Evolutionary conservation across 2,329 filamentous ascomycete species (phyloP), one percentile per base, ranked within the genome.

Genomic region (Sarocladiaceae sp.): DNA sequence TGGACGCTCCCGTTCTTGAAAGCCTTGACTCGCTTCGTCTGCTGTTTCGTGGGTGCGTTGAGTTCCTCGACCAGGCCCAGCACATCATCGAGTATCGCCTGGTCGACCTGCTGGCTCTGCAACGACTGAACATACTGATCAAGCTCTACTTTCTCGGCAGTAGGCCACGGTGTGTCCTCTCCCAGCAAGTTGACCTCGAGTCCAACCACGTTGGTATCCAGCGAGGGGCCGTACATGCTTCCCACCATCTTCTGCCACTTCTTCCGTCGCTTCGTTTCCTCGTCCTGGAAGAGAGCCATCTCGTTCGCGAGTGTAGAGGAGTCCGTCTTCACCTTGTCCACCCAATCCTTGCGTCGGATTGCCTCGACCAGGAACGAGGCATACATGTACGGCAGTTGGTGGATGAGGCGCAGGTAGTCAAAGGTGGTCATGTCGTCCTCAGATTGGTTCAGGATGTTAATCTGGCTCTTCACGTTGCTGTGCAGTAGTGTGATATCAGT

Each of bases 1-100:
- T 97, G 91, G 33, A 97, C 81, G 64, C 94, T 97, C 15, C 94
- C 94, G 64, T 95, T 94, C 65, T 97, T 97, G 75, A 99, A 97
- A 4, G 90, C 91, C 66, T 93, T 96, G 6, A 94, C 82, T 53
- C 90, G 83, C 67, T 90, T 92, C 55, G 86, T 82, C 64, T 96
- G 92, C 65, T 94, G 90, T 60, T 87, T 90, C 0, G 90, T 94
- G 2, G 93, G 91, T 52, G 80, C 83, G 64, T 86, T 86, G 13
- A 97, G 76, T 51, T 96, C 91, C 55, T 85, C 84, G 54, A 95
- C 79, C 17, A 91, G 80, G 62, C 90, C 88, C 3, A 77, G 74
- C 29, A 97, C 77, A 50, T 96, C 89, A 11, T 84, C 78, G 1
- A 90, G 74, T 54, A 92, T 74, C 2, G 75, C 74, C 4, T 82